These are phyloP conservation scores for Mycena belliarum DNA, from an alignment of 768 basidiomycete genomes.

Conservation along the genomic window DNA sequence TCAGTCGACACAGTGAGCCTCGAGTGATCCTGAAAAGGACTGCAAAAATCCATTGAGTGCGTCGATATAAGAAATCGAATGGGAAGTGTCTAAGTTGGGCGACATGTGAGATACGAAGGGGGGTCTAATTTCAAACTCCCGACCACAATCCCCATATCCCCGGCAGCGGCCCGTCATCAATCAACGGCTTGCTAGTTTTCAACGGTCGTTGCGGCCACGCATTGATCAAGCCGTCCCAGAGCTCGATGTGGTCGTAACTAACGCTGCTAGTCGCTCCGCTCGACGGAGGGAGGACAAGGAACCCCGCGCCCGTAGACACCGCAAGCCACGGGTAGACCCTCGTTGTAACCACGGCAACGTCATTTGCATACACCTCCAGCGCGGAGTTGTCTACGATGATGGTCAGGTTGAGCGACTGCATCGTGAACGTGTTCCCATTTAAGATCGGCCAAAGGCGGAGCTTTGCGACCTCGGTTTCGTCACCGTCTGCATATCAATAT, in stretches of 20 bases:
- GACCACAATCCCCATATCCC: slow-evolving; percentile 13
- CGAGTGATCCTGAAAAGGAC: too few species aligned
- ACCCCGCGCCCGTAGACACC: slow-evolving; percentile 10
- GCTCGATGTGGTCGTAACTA: slow-evolving; percentile 5
- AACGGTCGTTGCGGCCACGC: slow-evolving; percentile 12
- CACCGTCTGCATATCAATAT: neutral
- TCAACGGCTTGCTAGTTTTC: slow-evolving; percentile 10
- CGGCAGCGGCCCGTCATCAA: slow-evolving; percentile 15
- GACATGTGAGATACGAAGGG: too few species aligned
- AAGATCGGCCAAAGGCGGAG: slow-evolving; percentile 18
- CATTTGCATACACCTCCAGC: slow-evolving; percentile 16
- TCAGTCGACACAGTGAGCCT: too few species aligned
- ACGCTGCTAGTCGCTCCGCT: neutral
- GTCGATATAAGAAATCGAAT: too few species aligned
- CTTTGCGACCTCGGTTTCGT: slow-evolving; percentile 13
- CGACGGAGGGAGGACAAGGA: neutral
- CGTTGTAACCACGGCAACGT: slow-evolving; percentile 14
- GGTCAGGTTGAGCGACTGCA: slow-evolving; percentile 16
- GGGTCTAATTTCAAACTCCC: slow-evolving; percentile 9
- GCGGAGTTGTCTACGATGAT: slow-evolving; percentile 17
- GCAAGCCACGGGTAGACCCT: slow-evolving; percentile 14
- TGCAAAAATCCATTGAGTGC: too few species aligned
- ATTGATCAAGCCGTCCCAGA: slow-evolving; percentile 18
- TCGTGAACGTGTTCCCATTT: slow-evolving; percentile 10
- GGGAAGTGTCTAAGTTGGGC: too few species aligned